These are phyloP conservation scores for Tetradesmus lagerheimii DNA, from an alignment of 139 green algal species.

Conservation along the genomic window DNA sequence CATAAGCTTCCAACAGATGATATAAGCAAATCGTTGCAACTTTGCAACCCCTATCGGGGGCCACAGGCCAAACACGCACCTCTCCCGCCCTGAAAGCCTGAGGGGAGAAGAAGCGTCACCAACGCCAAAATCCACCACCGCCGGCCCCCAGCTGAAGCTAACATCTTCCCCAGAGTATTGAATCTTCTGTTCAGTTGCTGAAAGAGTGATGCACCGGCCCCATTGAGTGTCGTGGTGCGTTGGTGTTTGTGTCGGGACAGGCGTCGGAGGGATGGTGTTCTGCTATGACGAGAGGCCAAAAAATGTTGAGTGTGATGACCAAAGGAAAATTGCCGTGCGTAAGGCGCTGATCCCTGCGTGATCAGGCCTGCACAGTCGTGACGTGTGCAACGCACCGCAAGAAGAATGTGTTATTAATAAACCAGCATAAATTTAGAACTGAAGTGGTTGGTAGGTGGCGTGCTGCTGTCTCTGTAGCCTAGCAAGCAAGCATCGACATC, in stretches of 20 bases:
- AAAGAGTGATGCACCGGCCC: neutral
- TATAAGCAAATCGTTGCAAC: neutral
- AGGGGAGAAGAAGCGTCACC: neutral
- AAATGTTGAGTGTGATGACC: neutral
- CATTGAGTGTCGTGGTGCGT: neutral
- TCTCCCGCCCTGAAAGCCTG: neutral
- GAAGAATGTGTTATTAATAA: neutral
- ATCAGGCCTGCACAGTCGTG: neutral
- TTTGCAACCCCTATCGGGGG: neutral
- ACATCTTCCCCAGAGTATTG: neutral
- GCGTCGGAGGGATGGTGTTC: neutral
- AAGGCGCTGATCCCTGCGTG: neutral
- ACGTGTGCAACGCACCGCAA: neutral
- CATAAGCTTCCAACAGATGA: neutral
- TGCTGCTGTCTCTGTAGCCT: neutral
- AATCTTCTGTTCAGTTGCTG: neutral
- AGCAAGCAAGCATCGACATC: neutral
- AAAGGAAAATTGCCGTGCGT: neutral
- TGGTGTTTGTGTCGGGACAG: neutral
- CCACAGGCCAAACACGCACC: neutral
- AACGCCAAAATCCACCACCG: neutral
- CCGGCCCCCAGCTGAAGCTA: neutral
- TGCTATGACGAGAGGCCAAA: too few relatives aligned
- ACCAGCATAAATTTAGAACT: too few relatives aligned
- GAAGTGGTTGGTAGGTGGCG: too few relatives aligned